These are phyloP conservation scores for Phytophthora ramorum DNA, from an alignment of 352 stramenopile species.

Conservation along the genomic window DNA sequence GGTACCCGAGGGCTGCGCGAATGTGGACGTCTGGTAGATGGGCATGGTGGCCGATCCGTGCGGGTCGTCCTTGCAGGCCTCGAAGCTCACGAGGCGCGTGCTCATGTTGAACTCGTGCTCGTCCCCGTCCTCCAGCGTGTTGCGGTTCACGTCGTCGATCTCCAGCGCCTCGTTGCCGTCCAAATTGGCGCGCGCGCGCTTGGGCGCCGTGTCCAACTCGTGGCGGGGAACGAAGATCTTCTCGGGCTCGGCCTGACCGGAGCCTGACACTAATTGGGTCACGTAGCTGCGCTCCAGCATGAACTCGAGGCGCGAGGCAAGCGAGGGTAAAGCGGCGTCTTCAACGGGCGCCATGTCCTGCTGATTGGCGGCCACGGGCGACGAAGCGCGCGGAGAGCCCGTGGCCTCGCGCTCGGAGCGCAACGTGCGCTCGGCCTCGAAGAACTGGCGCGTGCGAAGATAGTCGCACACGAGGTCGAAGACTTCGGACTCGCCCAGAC, in stretches of 20 bases:
- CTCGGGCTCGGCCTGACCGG: slow-evolving; percentile 60
- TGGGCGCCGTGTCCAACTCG: slow-evolving; percentile 56
- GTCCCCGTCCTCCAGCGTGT: slow-evolving; percentile 38
- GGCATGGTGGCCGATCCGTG: slow-evolving; percentile 91
- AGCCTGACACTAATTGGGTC: slow-evolving; percentile 80
- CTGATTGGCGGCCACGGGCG: slow-evolving; percentile 50
- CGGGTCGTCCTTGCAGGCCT: slow-evolving; percentile 89
- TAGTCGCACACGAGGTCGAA: slow-evolving; percentile 91
- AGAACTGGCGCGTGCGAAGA: slow-evolving; percentile 88
- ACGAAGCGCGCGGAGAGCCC: slow-evolving; percentile 19
- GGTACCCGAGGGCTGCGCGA: slow-evolving; percentile 88
- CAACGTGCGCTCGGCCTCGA: slow-evolving; percentile 78
- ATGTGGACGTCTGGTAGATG: slow-evolving; percentile 94
- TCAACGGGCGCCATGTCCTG: slow-evolving; percentile 20
- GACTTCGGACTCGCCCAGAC: slow-evolving; percentile 82
- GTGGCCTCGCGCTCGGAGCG: slow-evolving; percentile 64
- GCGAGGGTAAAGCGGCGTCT: slow-evolving; percentile 28
- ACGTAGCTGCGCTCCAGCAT: slow-evolving; percentile 89
- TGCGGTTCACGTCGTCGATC: slow-evolving; percentile 43
- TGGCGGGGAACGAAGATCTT: slow-evolving; percentile 84
- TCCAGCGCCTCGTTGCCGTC: slow-evolving; percentile 79
- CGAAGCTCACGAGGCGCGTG: slow-evolving; percentile 80
- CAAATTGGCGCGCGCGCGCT: slow-evolving; percentile 66
- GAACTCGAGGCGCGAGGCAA: slow-evolving; percentile 75
- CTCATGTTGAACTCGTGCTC: slow-evolving; percentile 72